phyloP scores from a whole-genome alignment of 164 flowering plant species.

The Tinospora cordifolia region DNA sequence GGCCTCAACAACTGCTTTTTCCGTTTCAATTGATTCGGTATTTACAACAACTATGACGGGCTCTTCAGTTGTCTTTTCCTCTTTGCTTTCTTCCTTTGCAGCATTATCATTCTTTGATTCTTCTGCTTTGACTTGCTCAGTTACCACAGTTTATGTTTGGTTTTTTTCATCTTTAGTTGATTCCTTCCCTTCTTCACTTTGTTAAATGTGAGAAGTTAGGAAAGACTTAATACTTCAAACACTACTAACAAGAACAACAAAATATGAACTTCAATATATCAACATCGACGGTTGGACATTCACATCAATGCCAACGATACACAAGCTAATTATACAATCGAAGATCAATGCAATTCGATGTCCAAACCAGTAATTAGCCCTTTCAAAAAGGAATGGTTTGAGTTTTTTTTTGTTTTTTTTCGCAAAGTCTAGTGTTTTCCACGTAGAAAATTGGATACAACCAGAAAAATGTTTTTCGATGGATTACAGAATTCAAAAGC shows the following conservation, averaged over 20 bases:
- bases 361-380: too few species aligned
- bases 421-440: too few species aligned
- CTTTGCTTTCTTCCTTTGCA: slow-evolving; percentile 5
- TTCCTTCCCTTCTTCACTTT: slow-evolving; percentile 23
- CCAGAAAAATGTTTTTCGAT: too few species aligned
- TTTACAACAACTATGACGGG: neutral
- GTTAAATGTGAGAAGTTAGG: neutral
- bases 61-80: neutral
- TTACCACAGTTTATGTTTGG: neutral
- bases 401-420: too few species aligned
- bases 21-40: slow-evolving; percentile 5
- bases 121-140: slow-evolving; percentile 10
- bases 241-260: neutral
- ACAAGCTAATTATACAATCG: too few species aligned
- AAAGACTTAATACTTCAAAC: neutral
- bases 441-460: too few species aligned
- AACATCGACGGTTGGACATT: too few species aligned
- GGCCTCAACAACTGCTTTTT: slow-evolving; percentile 6
- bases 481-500: too few species aligned
- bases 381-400: too few species aligned
- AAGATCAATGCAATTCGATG: too few species aligned
- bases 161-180: slow-evolving; percentile 5
- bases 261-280: too few species aligned
- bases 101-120: slow-evolving; percentile 4
- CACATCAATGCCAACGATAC: too few species aligned